phyloP scores from a whole-genome alignment of 108 stramenopile species.

The Fistulifera pelliculosa region DNA sequence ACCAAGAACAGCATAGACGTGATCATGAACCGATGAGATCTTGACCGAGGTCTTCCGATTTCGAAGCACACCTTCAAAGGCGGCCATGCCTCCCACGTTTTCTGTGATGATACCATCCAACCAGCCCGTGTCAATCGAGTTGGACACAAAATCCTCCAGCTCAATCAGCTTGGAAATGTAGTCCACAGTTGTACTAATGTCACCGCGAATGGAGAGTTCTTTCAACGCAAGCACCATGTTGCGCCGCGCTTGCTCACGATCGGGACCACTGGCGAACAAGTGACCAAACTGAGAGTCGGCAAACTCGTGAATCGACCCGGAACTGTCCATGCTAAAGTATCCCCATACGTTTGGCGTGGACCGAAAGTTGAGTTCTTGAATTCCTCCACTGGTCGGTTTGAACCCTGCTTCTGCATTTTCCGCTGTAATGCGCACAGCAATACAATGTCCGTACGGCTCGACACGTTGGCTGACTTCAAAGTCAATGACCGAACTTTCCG shows the following conservation, averaged over 20 bases:
- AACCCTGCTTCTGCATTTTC: constrained; percentile 99
- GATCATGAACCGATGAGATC: constrained; percentile 25
- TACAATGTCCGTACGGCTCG: constrained; percentile 82
- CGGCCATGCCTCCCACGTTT: constrained; percentile 39
- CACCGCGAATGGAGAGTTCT: constrained; percentile 96
- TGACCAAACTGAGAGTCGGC: constrained; percentile 99
- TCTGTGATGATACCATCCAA: constrained; percentile 89
- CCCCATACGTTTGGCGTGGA: constrained; percentile 99
- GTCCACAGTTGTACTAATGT: constrained; percentile 97
- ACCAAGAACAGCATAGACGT: constrained; percentile 65
- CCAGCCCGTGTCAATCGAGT: constrained; percentile 98
- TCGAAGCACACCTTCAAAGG: constrained; percentile 15
- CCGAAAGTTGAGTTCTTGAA: constrained; percentile 97
- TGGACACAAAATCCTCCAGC: constrained; percentile 88
- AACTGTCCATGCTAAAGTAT: constrained; percentile 97
- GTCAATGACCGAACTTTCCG: constrained; percentile 57
- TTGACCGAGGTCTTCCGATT: constrained; percentile 4
- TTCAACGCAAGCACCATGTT: constrained; percentile 97
- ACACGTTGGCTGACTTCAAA: constrained; percentile 52
- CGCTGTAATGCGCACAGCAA: constrained; percentile 98
- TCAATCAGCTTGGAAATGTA: constrained; percentile 96
- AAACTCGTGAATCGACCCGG: constrained; percentile 98
- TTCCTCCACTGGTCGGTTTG: constrained; percentile 94
- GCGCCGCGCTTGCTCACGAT: constrained; percentile 91
- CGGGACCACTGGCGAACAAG: constrained; percentile 91